Percentiles rank a stretch among this genome's conserved stretches.
Evolutionary conservation across 768 basidiomycete species (phyloP).

Genomic region (Hydnomerulius pinastri): DNA sequence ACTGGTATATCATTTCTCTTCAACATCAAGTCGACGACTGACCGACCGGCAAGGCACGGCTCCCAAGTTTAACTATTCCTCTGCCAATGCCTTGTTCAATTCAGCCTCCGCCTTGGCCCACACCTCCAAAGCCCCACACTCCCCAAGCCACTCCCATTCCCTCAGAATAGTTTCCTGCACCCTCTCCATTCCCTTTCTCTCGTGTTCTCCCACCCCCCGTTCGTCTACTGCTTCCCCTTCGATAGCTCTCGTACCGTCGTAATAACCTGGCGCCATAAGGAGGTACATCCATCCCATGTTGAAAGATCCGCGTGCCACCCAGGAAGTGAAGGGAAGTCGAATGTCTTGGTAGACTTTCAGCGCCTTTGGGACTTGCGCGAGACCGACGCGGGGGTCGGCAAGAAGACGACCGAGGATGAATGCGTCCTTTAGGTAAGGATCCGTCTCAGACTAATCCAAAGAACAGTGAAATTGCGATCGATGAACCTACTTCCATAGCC

Average conservation of each 20-base stretch:
- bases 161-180: slow-evolving; percentile 6
- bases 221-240: background rate
- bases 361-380: slow-evolving; percentile 5
- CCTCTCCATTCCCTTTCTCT: background rate
- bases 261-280: slow-evolving; percentile 11
- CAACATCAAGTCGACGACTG: too few relatives aligned
- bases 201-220: slow-evolving; percentile 6
- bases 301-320: slow-evolving; percentile 9
- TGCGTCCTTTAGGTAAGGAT: slow-evolving; percentile 14
- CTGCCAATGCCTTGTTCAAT: background rate
- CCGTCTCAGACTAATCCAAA: background rate
- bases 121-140: background rate
- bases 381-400: slow-evolving; percentile 8
- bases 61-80: too few relatives aligned
- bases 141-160: slow-evolving; percentile 21
- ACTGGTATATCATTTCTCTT: too few relatives aligned
- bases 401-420: slow-evolving; percentile 22
- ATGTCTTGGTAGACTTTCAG: slow-evolving; percentile 20
- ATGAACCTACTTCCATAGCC: slow-evolving; percentile 7
- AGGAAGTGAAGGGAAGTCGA: slow-evolving; percentile 14
- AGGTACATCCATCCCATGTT: slow-evolving; percentile 14
- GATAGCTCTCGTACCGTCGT: slow-evolving; percentile 3
- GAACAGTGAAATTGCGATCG: background rate
- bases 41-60: too few relatives aligned
- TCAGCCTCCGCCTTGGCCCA: slow-evolving; percentile 7